Percentiles rank a stretch among this genome's conserved stretches.
These are phyloP conservation scores for Paramecium tetraurelia DNA, from an alignment of 73 alveolate species.

Conservation along the genomic window DNA sequence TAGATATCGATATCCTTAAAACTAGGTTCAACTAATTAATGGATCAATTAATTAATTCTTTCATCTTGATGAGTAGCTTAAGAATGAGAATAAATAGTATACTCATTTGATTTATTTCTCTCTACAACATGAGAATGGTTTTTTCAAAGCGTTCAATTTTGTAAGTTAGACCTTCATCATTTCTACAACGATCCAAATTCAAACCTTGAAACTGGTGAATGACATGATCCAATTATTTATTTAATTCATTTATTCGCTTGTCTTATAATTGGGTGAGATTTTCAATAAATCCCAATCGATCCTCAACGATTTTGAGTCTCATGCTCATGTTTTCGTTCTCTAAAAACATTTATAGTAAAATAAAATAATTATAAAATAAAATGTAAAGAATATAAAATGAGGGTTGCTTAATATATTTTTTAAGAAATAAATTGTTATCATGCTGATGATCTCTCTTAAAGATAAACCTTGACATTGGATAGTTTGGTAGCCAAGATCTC, in stretches of 20 bases:
- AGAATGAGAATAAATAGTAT: not conserved
- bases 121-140: not conserved
- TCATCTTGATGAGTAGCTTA: conserved; percentile 11
- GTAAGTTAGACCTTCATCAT: not conserved
- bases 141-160: not conserved
- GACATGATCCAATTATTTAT: not conserved
- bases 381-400: not conserved
- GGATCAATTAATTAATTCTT: not conserved
- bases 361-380: not conserved
- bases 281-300: not conserved
- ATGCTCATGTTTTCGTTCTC: not conserved
- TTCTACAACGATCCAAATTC: conserved; percentile 13
- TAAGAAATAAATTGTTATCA: not conserved
- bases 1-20: conserved; percentile 7
- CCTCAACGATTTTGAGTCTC: conserved; percentile 13
- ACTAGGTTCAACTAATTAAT: conserved; percentile 25
- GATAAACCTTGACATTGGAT: conserved; percentile 51
- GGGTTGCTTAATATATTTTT: not conserved
- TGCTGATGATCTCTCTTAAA: conserved; percentile 49
- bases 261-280: not conserved
- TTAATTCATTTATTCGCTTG: not conserved
- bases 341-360: not conserved
- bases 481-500: conserved; percentile 48
- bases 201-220: conserved; percentile 13
- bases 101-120: not conserved